phyloP scores from a whole-genome alignment of 2,329 filamentous ascomycete species.

The Exophiala aquamarina region DNA sequence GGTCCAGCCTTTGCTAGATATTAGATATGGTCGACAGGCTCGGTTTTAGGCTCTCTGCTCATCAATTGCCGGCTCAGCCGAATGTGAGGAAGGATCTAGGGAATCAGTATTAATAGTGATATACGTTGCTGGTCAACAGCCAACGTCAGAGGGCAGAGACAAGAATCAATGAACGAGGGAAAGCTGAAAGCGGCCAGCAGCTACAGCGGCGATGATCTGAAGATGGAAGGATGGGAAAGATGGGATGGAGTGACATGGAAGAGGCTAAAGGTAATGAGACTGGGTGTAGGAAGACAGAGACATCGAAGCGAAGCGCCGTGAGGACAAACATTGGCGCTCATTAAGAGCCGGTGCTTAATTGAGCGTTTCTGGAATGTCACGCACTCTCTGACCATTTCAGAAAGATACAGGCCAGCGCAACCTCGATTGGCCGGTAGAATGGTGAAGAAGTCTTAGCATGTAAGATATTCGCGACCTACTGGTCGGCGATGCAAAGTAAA shows the following conservation, averaged over 20 bases:
- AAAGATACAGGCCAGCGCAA: slow-evolving; percentile 3
- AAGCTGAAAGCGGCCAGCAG: slow-evolving; percentile 24
- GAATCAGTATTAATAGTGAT: slow-evolving; percentile 20
- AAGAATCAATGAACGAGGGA: slow-evolving; percentile 18
- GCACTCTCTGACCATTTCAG: slow-evolving; percentile 12
- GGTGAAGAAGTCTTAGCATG: slow-evolving; percentile 5
- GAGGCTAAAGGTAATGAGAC: slow-evolving; percentile 16
- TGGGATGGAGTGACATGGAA: slow-evolving; percentile 6
- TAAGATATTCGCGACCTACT: slow-evolving; percentile 4
- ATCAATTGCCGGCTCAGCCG: slow-evolving; percentile 9
- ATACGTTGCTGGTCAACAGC: slow-evolving; percentile 23
- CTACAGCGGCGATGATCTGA: slow-evolving; percentile 21
- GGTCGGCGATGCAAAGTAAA: slow-evolving; percentile 2
- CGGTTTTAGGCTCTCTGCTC: slow-evolving; percentile 6
- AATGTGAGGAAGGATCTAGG: neutral
- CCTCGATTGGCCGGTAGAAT: slow-evolving; percentile 14
- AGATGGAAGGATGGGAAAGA: slow-evolving; percentile 5
- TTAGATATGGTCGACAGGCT: slow-evolving; percentile 3
- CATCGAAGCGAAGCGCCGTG: slow-evolving; percentile 19
- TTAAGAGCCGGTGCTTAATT: slow-evolving; percentile 5
- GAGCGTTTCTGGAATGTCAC: slow-evolving; percentile 19
- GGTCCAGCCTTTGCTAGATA: slow-evolving; percentile 18
- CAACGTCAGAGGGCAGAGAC: slow-evolving; percentile 3
- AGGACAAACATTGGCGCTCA: slow-evolving; percentile 16
- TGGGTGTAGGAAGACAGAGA: slow-evolving; percentile 3